phyloP scores from a whole-genome alignment of 1,284 basidiomycete species.

The Schizopora paradoxa region DNA sequence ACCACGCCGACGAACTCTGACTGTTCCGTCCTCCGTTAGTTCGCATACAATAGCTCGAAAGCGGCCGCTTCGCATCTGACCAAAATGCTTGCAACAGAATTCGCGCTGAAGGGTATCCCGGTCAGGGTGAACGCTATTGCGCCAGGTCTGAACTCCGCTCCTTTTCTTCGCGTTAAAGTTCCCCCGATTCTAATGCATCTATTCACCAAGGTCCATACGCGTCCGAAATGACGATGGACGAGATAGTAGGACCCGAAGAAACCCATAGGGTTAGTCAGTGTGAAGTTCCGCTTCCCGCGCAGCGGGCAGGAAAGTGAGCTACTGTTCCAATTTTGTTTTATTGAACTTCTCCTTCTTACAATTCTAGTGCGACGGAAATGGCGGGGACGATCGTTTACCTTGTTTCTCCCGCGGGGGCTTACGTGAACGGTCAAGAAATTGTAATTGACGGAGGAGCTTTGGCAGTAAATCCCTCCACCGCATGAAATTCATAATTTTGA shows the following conservation, averaged over 20 bases:
- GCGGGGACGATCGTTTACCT: constrained; percentile 71
- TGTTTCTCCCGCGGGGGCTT: constrained; percentile 62
- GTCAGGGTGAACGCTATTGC: constrained; percentile 70
- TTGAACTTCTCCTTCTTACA: neutral
- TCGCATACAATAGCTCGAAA: constrained; percentile 75
- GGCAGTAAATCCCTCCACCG: constrained; percentile 60
- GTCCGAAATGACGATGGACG: constrained; percentile 67
- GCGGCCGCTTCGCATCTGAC: constrained; percentile 71
- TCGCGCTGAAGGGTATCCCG: constrained; percentile 59
- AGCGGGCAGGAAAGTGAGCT: constrained; percentile 62
- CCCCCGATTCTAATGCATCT: neutral
- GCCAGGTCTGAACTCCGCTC: constrained; percentile 33
- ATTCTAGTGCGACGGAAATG: constrained; percentile 58
- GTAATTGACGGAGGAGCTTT: constrained; percentile 68
- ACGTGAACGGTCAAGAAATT: constrained; percentile 71
- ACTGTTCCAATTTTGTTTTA: neutral
- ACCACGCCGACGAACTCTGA: neutral
- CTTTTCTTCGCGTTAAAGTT: neutral
- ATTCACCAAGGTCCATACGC: constrained; percentile 49
- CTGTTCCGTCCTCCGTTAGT: constrained; percentile 37
- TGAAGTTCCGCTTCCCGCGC: constrained; percentile 52
- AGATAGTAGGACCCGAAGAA: constrained; percentile 32
- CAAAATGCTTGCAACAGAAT: constrained; percentile 68
- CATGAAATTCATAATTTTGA: too few relatives aligned
- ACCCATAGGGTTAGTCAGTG: constrained; percentile 41